A percentile compares a stretch with the other conserved stretches of the same genome.
Evolutionary conservation across 2,329 filamentous ascomycete genomes (phyloP).

Genomic region (Trichoderma atroviride): DNA sequence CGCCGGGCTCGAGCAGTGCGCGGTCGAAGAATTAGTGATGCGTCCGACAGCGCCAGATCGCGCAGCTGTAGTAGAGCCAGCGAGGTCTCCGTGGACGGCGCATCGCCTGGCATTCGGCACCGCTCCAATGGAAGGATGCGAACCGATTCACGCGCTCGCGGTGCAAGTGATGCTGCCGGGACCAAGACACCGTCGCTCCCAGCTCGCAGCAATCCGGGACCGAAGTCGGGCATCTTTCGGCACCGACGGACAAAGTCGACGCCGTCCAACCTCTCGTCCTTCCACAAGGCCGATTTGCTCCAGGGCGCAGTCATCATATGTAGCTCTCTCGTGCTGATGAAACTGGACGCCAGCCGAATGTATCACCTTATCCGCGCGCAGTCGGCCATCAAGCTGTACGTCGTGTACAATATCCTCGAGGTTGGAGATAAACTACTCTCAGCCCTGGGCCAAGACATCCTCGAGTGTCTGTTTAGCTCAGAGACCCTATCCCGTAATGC

Average conservation of each 20-base stretch:
- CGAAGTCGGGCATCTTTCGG: slow-evolving; percentile 45
- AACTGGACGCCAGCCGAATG: slow-evolving; percentile 93
- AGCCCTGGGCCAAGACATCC: slow-evolving; percentile 90
- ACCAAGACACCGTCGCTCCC: slow-evolving; percentile 29
- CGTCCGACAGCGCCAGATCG: slow-evolving; percentile 44
- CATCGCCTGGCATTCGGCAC: slow-evolving; percentile 19
- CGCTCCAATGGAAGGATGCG: slow-evolving; percentile 10
- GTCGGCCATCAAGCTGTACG: slow-evolving; percentile 96
- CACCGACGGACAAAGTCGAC: slow-evolving; percentile 80
- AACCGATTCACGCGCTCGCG: slow-evolving; percentile 16
- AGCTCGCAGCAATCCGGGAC: slow-evolving; percentile 33
- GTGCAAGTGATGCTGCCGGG: slow-evolving; percentile 1
- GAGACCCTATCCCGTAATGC: slow-evolving; percentile 88
- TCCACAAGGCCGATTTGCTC: slow-evolving; percentile 92
- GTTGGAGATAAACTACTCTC: slow-evolving; percentile 87
- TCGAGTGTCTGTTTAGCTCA: slow-evolving; percentile 91
- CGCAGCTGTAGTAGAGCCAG: slow-evolving; percentile 44
- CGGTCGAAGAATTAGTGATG: slow-evolving; percentile 41
- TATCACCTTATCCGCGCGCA: slow-evolving; percentile 97
- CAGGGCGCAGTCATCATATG: slow-evolving; percentile 86
- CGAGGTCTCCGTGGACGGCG: slow-evolving; percentile 32
- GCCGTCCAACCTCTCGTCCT: slow-evolving; percentile 80
- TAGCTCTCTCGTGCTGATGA: slow-evolving; percentile 84
- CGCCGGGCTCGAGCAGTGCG: slow-evolving; percentile 52
- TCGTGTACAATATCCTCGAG: slow-evolving; percentile 97